Evolutionary conservation across 495 filamentous ascomycete species (phyloP).

Genomic region (Hypoxylon perforatum): DNA sequence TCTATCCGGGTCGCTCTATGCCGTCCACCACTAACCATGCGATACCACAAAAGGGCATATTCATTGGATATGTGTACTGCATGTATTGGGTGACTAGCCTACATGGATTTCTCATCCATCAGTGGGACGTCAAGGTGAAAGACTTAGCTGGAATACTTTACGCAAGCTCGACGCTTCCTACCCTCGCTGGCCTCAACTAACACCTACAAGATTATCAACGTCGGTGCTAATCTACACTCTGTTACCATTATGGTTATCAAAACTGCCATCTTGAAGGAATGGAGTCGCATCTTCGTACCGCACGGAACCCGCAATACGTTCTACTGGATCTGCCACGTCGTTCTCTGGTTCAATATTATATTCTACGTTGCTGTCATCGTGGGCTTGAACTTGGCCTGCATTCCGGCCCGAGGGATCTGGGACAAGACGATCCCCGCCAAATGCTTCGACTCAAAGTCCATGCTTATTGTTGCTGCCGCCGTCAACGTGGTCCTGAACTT

Average conservation of each 20-base stretch:
- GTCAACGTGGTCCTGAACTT: conserved; percentile 3
- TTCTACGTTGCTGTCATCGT: conserved; percentile 1
- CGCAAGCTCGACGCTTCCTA: conserved; percentile 4
- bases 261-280: conserved; percentile 45
- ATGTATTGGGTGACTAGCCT: neutral
- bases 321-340: conserved; percentile 40
- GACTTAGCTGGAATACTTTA: conserved; percentile 7
- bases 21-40: no score
- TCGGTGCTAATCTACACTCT: conserved; percentile 30
- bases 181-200: conserved; percentile 1
- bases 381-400: neutral
- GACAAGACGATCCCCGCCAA: neutral
- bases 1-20: no score
- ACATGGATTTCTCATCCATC: conserved; percentile 21
- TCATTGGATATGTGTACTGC: conserved; percentile 9
- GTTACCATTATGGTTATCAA: conserved; percentile 31
- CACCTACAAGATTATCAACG: conserved; percentile 39
- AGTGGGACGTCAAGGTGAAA: conserved; percentile 23
- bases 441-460: neutral
- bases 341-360: conserved; percentile 54
- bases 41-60: no score
- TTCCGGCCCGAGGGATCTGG: no score
- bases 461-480: neutral
- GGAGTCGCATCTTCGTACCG: conserved; percentile 42
- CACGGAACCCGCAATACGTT: conserved; percentile 17